Base-by-base conservation (phyloP, 2,329 filamentous ascomycete genomes). In the Shiraia sp. region DNA sequence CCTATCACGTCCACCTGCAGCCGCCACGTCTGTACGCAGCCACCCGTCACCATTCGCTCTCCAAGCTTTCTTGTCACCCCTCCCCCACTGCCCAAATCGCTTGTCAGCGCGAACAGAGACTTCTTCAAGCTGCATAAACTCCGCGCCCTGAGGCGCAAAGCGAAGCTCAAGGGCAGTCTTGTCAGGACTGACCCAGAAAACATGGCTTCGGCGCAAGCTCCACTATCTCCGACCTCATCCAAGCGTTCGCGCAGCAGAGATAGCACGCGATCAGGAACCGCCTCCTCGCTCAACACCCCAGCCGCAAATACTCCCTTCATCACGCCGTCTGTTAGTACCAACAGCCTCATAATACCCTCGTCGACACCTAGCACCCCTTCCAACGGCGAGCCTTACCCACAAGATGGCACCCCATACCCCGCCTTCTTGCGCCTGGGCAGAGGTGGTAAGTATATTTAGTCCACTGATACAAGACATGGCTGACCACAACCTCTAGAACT, bases 351-450 rank as follows among this genome's bases (percentile, higher is more conserved):
- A 24, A 63, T 65, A 28, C 50, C 63, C 12, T 59, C 39, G 33
- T 49, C 32, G 27, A 51, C 30, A 22, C 52, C 37, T 6, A 36
- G 46, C 37, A 47, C 43, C 13, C 42, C 51, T 8, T 35, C 44
- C 3, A 42, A 47, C 12, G 39, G 36, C 15, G 47, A 53, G 23
- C 39, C 33, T 23, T 51, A 42, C n/a, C 42, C 26, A 10, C 45
- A 37, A 25, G 60, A 65, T 34, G 49, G 47, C 13, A 59, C 55
- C 2, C 57, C 57, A 27, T 66, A 80, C 43, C 79, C 80, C 15
- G 68, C 73, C 10, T 85, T 85, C 62, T 67, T 85, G 42, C 69
- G 68, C 25, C 64, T 78, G 40, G 72, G 68, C 17, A 72, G 71
- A 47, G 53, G 69, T 63, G 78, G 80, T 77, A 71, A 48, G 76